Base-by-base conservation (phyloP, 352 stramenopile species). In the Hyaloperonospora brassicae region DNA sequence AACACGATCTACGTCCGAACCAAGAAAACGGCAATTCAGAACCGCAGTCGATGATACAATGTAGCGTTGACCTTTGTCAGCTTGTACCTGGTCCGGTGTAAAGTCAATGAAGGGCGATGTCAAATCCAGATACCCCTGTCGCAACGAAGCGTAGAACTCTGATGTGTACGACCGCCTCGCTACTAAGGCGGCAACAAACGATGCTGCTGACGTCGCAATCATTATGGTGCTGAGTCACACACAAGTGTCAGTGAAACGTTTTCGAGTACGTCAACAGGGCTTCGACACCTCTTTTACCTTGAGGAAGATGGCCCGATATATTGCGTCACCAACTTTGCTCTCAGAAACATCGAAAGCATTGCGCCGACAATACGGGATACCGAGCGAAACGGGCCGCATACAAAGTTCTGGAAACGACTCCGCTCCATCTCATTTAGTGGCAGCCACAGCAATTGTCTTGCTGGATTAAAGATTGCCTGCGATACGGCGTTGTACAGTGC, bases 61-160 rank as follows among this genome's bases (percentile, higher is more conserved):
- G 17, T 17, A 17, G 17, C 17, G 34, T 12, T 39, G 50, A 1
- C 36, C 5, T 3, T 2, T 12, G 30, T 9, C 2, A 34, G 35
- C 5, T 35, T 38, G 17, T 53, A 93, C 83, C 72, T 94, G 84
- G 27, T 94, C 84, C 0, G 84, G 81, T 2, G 84, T 92, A 44
- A 94, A 91, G 49, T 92, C 79, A 44, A 94, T 66, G 4, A 92
- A 47, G 10, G 80, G 71, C 1, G 84, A 94, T 0, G 76, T 81
- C 25, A 94, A 62, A 58, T 94, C 81, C 30, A 94, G 47, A 55
- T 92, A 89, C 0, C 81, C 84, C 51, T 89, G 77, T 25, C 85
- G 81, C 30, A 94, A 68, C 1, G 84, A 92, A 10, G 81, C 57
- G 55, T 94, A 94, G 48, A 94, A 94, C 57, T 94, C 84, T 0